Evolutionary conservation across 805 yeast species (phyloP).

Genomic region (Metschnikowia reukaufii): DNA sequence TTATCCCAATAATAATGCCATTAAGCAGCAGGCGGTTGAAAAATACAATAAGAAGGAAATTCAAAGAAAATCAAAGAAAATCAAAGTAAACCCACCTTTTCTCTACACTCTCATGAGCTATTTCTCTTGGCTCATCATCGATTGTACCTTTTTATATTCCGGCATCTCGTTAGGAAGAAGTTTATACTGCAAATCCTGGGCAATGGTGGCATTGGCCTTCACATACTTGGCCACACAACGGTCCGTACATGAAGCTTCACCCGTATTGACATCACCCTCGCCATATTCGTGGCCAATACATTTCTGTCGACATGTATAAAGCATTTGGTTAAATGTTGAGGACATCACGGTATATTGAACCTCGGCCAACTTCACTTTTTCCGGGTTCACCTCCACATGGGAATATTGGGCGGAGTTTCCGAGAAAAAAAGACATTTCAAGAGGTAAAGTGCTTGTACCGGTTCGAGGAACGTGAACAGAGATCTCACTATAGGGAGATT

Average conservation of each 20-base stretch:
- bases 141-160: slow-evolving; percentile 36
- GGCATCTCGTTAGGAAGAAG: slow-evolving; percentile 32
- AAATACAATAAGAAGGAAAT: no score
- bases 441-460: background rate
- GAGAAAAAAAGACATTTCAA: slow-evolving; percentile 62
- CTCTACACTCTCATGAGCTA: background rate
- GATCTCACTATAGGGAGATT: background rate
- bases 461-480: background rate
- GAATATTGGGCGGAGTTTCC: slow-evolving; percentile 44
- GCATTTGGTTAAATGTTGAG: slow-evolving; percentile 43
- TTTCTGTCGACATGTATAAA: slow-evolving; percentile 64
- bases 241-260: slow-evolving; percentile 79
- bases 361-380: slow-evolving; percentile 61
- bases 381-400: slow-evolving; percentile 53
- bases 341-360: slow-evolving; percentile 67
- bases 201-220: slow-evolving; percentile 64
- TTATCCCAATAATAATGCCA: no score
- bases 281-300: slow-evolving; percentile 86
- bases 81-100: background rate
- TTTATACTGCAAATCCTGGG: slow-evolving; percentile 44
- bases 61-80: no score
- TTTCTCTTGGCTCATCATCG: slow-evolving; percentile 6
- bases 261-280: slow-evolving; percentile 81
- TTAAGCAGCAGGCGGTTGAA: no score
- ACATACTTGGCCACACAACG: slow-evolving; percentile 85